phyloP scores from a whole-genome alignment of 2,329 filamentous ascomycete species.

The Verticillium klebahnii region DNA sequence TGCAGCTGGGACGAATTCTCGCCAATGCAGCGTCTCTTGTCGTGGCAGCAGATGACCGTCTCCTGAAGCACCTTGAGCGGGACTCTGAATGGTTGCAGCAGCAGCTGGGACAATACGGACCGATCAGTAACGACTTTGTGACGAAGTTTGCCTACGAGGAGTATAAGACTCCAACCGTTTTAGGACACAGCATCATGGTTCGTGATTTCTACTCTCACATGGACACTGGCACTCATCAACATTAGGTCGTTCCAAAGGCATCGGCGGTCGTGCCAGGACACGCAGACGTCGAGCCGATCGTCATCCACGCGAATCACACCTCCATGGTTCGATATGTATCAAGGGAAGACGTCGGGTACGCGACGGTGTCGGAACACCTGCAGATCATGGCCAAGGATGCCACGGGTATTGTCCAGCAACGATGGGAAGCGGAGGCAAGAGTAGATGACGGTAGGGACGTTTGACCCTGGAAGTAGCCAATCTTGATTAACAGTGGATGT shows the following conservation, averaged over 20 bases:
- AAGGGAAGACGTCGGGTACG: neutral
- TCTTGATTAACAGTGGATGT: too few species aligned
- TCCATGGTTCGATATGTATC: neutral
- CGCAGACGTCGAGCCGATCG: neutral
- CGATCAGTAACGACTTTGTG: neutral
- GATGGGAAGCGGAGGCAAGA: neutral
- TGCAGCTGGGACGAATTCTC: constrained; percentile 20
- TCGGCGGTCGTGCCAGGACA: neutral
- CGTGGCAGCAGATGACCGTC: constrained; percentile 19
- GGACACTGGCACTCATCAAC: neutral
- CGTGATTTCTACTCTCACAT: neutral
- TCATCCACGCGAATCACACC: constrained; percentile 3
- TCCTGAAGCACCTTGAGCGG: constrained; percentile 14
- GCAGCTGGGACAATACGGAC: neutral
- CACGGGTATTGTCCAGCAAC: neutral
- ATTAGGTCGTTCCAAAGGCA: neutral
- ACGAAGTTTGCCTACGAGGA: neutral
- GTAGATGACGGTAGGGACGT: neutral
- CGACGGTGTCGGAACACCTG: neutral
- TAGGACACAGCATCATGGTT: neutral
- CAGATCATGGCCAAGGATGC: neutral
- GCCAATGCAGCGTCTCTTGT: constrained; percentile 28
- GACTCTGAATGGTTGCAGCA: neutral
- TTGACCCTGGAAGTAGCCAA: too few species aligned
- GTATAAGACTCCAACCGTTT: neutral